A percentile compares a stretch with the other conserved stretches of the same genome.
These are phyloP conservation scores for Monosporascus sp. DNA, from an alignment of 2,329 filamentous ascomycete genomes.

Conservation along the genomic window DNA sequence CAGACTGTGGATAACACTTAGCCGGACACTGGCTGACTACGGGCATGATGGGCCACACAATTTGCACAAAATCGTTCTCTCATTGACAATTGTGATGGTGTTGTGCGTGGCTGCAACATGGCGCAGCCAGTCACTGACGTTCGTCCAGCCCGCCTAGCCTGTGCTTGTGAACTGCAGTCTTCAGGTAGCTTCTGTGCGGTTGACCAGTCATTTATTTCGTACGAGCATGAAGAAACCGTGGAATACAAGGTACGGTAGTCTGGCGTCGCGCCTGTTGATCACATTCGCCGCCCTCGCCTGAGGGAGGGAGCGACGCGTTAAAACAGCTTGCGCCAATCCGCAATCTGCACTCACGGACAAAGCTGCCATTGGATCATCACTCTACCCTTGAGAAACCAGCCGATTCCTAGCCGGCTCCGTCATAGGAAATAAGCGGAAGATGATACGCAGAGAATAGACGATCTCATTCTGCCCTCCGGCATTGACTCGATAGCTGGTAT, in stretches of 20 bases:
- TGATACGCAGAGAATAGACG: background rate
- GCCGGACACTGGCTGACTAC: conserved; percentile 17
- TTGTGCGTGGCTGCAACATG: conserved; percentile 24
- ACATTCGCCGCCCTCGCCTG: conserved; percentile 10
- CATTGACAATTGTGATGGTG: conserved; percentile 12
- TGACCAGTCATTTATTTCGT: conserved; percentile 14
- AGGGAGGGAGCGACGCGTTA: background rate
- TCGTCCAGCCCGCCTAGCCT: conserved; percentile 14
- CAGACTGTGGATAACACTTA: conserved; percentile 3
- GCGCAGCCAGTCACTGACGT: conserved; percentile 24
- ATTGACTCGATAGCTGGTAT: background rate
- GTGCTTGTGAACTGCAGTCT: conserved; percentile 5
- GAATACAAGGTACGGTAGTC: conserved; percentile 20
- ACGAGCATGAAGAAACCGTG: conserved; percentile 8
- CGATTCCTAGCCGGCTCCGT: background rate
- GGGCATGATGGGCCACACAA: conserved; percentile 21
- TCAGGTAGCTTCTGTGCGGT: conserved; percentile 16
- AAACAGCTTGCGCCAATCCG: background rate
- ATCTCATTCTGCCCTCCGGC: conserved; percentile 1
- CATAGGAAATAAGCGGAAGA: background rate
- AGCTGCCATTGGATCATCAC: background rate
- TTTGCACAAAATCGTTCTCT: conserved; percentile 22
- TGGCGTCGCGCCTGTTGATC: conserved; percentile 14
- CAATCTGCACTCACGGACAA: background rate
- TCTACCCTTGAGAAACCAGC: background rate